Base-by-base conservation (phyloP, 192 early-diverging fungal species). In the Backusella parvicylindrica region DNA sequence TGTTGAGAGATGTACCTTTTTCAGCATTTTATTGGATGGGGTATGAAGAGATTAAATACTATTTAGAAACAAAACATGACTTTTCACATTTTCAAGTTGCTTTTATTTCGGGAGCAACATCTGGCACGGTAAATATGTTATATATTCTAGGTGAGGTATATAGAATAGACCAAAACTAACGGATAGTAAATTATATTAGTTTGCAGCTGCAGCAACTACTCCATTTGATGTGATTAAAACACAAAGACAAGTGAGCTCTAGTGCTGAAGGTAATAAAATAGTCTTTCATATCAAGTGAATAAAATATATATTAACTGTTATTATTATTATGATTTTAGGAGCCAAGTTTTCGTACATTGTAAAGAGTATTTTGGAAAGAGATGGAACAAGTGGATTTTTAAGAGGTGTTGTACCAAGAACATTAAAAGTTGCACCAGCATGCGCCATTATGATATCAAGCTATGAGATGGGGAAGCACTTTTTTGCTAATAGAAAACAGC, bases 171-270 rank as follows among this genome's bases (percentile, higher is more conserved):
- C 36, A 49, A 28, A 12, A 18, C 23, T 47, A 18, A 43, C 18
- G 1, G 1, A 16, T 36, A 18, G 35, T 70, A 12, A 8, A 31
- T 33, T 37, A 43, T 15, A 21, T 23, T 79, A 92, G 90, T 56
- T 93, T 75, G 95, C 97, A 9, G 96, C 97, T 6, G 82, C 89
- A 1, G 26, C 95, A 26, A 99, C 97, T 5, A 96, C 91, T 3
- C 97, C 97, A 21, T 97, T 99, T 86, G 97, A 99, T 85, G 95
- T 99, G 5, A 92, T 94, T 72, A 99, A 99, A 76, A 98, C 97
- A 0, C 81, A 91, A 32, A 88, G 95, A 32, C 97, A 99, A 80
- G 90, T 96, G 49, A 79, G 77, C 33, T 65, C 66, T 9, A 47
- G 21, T 33, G 21, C 37, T 56, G 30, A 73, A 77, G 72, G 82